Percentiles rank a stretch among this genome's conserved stretches.
phyloP scores from a whole-genome alignment of 179 eudicot species.

The Camellia oleifera region DNA sequence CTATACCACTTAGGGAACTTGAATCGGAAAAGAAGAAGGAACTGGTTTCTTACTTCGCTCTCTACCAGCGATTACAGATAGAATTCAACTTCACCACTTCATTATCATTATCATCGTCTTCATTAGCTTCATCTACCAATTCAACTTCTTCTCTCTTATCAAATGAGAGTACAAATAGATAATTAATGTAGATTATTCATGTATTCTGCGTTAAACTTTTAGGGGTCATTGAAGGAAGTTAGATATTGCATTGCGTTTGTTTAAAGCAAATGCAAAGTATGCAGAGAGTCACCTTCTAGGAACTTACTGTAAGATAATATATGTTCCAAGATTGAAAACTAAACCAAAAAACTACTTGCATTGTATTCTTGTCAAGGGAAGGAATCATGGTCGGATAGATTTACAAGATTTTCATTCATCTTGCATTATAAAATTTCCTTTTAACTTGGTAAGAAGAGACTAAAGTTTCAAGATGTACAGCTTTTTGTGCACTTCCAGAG shows the following conservation, averaged over 20 bases:
- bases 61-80: too few species aligned
- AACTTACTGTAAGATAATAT: neutral
- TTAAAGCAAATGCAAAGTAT: neutral
- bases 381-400: too few species aligned
- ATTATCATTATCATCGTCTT: conserved; percentile 18
- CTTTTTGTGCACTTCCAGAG: neutral
- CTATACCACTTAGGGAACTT: too few species aligned
- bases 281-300: neutral
- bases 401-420: neutral
- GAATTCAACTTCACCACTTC: conserved; percentile 19
- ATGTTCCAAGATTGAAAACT: neutral
- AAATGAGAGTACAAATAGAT: neutral
- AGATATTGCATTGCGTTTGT: neutral
- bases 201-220: neutral
- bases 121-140: conserved; percentile 25
- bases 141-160: conserved; percentile 27
- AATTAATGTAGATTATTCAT: neutral
- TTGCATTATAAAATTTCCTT: neutral
- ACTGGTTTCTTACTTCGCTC: too few species aligned
- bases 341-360: neutral
- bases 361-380: neutral
- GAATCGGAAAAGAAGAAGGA: too few species aligned
- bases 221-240: neutral
- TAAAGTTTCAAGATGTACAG: neutral
- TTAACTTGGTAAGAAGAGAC: too few species aligned